Base-by-base conservation (phyloP, 2,329 filamentous ascomycete genomes). In the Lachnellula occidentalis region DNA sequence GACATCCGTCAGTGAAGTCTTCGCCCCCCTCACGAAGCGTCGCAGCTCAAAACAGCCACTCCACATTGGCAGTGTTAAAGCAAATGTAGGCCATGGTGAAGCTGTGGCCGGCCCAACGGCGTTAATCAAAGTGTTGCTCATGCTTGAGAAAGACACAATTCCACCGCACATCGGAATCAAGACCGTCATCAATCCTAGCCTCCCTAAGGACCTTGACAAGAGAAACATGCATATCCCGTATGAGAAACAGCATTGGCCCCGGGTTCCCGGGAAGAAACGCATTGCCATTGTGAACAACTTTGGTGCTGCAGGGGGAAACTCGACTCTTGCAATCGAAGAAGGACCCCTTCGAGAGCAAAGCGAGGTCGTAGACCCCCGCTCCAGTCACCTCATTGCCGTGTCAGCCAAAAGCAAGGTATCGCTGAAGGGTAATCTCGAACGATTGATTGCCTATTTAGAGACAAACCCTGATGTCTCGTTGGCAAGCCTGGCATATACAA, bases 1-100 rank as follows among this genome's bases (percentile, higher is more conserved):
- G 84, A 76, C 82, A 1, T 90, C 86, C 0, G 86, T 94, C 46
- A 92, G 83, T 39, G 77, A 80, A 48, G 74, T 79, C 14, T 86
- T 85, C 60, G 80, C 80, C 42, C 79, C 79, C 21, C 72, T 74
- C 53, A 70, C 76, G 60, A 71, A 73, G 42, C 73, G 65, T 53
- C 74, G 82, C 43, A 43, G 34, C 14, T 15, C 27, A 6, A 64
- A 70, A 12, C 57, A 74, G n/a, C 78, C 81, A 0, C 72, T 88
- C 1, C 79, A 36, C 22, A 80, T 87, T 0, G 85, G 86, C 5
- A 76, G 83, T 0, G 76, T 82, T 5, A 88, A 88, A 62, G 51
- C 64, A 5, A 69, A 67, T 51, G 50, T 69, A 4, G 67, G 68
- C 12, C 68, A 70, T 49, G 45, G 59, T 6, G 66, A 68, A 57